Percentiles rank a stretch among this genome's conserved stretches.
These are phyloP conservation scores for Chlorella sp. DNA, from an alignment of 139 green algal genomes.

Conservation along the genomic window DNA sequence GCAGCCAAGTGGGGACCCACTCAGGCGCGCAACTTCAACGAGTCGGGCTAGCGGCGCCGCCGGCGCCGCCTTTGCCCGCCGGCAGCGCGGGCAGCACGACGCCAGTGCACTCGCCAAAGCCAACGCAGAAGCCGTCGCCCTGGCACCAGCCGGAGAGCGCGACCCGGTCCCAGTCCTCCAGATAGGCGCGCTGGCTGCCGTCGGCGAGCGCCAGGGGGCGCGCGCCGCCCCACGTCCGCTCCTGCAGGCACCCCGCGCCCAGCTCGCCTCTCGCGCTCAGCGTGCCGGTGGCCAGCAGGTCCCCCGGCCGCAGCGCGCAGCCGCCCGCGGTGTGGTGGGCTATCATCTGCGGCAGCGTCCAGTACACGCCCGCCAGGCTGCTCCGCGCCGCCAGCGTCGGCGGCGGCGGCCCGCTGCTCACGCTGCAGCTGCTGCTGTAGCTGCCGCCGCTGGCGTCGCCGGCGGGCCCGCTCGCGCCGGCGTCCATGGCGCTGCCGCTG, in stretches of 20 bases:
- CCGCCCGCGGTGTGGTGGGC: slow-evolving; percentile 91
- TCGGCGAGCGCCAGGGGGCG: slow-evolving; percentile 43
- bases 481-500: too few relatives aligned
- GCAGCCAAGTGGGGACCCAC: too few relatives aligned
- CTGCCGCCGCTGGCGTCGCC: too few relatives aligned
- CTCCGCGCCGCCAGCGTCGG: slow-evolving; percentile 49
- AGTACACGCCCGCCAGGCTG: slow-evolving; percentile 88
- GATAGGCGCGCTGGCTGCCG: slow-evolving; percentile 52
- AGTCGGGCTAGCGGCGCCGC: too few relatives aligned
- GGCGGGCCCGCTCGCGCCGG: too few relatives aligned
- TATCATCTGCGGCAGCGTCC: slow-evolving; percentile 90
- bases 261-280: slow-evolving; percentile 57
- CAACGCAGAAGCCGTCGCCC: slow-evolving; percentile 57
- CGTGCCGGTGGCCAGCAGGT: slow-evolving; percentile 90
- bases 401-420: not conserved
- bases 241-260: slow-evolving; percentile 64
- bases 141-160: slow-evolving; percentile 65
- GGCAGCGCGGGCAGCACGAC: slow-evolving; percentile 36
- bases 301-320: slow-evolving; percentile 87
- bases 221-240: slow-evolving; percentile 60
- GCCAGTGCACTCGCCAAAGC: slow-evolving; percentile 81
- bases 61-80: too few relatives aligned
- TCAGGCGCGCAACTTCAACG: too few relatives aligned
- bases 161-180: slow-evolving; percentile 86
- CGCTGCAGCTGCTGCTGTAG: not conserved